Base-by-base conservation (phyloP, 805 yeast species). In the Candida schatavii region DNA sequence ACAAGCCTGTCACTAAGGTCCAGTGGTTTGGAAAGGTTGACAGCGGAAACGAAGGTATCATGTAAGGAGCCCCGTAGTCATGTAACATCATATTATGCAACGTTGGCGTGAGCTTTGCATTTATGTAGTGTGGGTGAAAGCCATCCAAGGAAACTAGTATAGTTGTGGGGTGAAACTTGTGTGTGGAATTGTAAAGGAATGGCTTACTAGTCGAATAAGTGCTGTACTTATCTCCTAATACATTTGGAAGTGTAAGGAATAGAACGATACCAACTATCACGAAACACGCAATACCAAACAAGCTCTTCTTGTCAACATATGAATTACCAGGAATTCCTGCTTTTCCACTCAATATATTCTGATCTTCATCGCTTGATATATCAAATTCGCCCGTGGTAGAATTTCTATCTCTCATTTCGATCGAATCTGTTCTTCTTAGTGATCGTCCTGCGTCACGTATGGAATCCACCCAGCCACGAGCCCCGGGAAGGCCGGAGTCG, bases 11-110 rank as follows among this genome's bases (percentile, higher is more conserved):
- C 1, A 85, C 83, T 49, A 90, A 59, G 0, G 96, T 81, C 91
- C 95, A 91, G 61, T 89, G 96, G 58, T 91, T 90, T 0, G 96
- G 93, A 52, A 88, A 87, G 0, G 96, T 86, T 19, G 88, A 85
- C 0, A 95, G 78, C 3, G 97, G 97, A 57, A 89, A 88, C 2
- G 88, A 76, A 1, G 97, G 96, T 6, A 66, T 64, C 91, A 91
- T 87, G 55, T 77, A 88, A 1, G 97, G 97, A 3, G 88, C 80
- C 13, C 82, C 84, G 39, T 68, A 75, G 3, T 70, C 74, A 20
- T 77, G 62, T 3, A 70, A 48, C 47, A 80, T 62, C 58, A 90
- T 59, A 7, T 69, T 61, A 54, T 85, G 81, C 57, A 90, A 55
- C 28, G 78, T 68, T 0, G 98, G 98, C 0, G 97, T 90, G 23